Evolutionary conservation across 257 asterid species (phyloP).

Genomic region (Coffea eugenioides): DNA sequence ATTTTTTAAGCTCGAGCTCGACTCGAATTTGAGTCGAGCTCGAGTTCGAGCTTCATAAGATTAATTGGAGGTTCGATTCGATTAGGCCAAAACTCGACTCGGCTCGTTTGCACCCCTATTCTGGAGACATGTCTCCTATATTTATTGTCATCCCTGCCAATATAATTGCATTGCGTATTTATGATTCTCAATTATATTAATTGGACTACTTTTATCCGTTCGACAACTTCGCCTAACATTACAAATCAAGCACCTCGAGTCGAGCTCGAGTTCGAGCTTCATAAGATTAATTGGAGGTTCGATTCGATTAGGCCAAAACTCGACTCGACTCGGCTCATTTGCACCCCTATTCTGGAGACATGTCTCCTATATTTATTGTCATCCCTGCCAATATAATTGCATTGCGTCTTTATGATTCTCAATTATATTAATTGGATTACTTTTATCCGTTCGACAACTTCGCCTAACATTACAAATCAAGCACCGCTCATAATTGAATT

Average conservation of each 20-base stretch:
- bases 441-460: background rate
- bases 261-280: too few relatives aligned
- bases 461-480: background rate
- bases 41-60: too few relatives aligned
- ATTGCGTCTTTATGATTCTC: background rate
- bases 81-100: too few relatives aligned
- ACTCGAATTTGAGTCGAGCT: too few relatives aligned
- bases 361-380: conserved; percentile 14
- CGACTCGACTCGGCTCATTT: too few relatives aligned
- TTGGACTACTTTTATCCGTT: background rate
- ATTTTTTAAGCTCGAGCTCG: too few relatives aligned
- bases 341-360: background rate
- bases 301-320: too few relatives aligned
- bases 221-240: background rate
- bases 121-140: conserved; percentile 17
- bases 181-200: background rate
- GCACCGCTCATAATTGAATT: conserved; percentile 6
- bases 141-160: conserved; percentile 6
- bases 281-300: too few relatives aligned
- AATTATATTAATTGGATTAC: background rate
- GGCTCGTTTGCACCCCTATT: too few relatives aligned
- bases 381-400: conserved; percentile 8
- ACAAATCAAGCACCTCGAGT: background rate
- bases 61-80: too few relatives aligned
- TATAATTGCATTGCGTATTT: background rate